Base-by-base conservation (phyloP, 164 flowering plant species). In the Nymphaea thermarum region DNA sequence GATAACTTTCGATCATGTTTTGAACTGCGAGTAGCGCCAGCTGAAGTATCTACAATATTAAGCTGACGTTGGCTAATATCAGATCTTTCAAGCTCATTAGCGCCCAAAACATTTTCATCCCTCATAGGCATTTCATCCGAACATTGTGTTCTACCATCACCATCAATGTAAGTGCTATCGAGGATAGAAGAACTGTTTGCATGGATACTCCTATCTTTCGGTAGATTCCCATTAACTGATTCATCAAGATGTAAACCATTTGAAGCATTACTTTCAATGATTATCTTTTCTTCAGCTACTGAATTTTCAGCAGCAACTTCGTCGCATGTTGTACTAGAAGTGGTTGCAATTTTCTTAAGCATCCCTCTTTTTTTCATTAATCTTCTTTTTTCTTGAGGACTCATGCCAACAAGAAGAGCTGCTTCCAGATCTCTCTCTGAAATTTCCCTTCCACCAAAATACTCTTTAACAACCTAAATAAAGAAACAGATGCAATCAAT, bases 351-450 rank as follows among this genome's bases (percentile, higher is more conserved):
- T 68, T 80, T 82, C 12, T 77, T 70, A 65, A 80, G 59, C 63
- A 80, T 63, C 41, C 91, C 91, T 79, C 80, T 88, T 72, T 91
- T 94, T 83, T 84, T 94, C 79, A 76, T 76, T 57, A 83, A 67
- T 57, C 84, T 77, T 78, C 90, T 85, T 76, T 84, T 84, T 81
- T 86, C 96, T 44, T 90, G 95, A 72, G 99, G 89, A 78, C 84
- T 94, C 97, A 94, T 89, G 67, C 97, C 99, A 70, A 87, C 91
- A 63, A 88, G 75, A 69, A 91, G 72, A 74, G 99, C 96, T 61
- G 62, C 79, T 79, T 90, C 96, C 65, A 94, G 78, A 77, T 94
- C 99, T 71, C 80, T 85, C 66, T 84, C 78, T 47, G 89, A 77
- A 76, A 94, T 82, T 69, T 90, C 87, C 71, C 88, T 84, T 64